Conservation (phyloP, 495 filamentous ascomycete species). For the Hypomontagnella monticulosa region DNA sequence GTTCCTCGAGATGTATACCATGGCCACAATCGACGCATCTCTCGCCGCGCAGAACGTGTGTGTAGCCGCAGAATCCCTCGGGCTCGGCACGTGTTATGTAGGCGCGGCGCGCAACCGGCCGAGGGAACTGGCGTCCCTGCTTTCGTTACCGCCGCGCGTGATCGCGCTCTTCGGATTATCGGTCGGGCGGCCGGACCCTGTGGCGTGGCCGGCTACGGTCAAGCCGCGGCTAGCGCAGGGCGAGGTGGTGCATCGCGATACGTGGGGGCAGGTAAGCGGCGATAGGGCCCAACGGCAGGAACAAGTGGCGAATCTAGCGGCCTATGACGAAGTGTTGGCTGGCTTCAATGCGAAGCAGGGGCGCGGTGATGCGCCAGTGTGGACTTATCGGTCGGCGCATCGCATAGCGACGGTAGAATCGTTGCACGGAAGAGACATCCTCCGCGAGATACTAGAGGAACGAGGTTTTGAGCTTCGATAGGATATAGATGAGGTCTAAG, state of each 20-base stretch:
- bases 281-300: not conserved
- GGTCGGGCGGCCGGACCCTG: conserved; percentile 28
- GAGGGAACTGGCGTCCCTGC: conserved; percentile 30
- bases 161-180: conserved; percentile 36
- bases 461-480: no score
- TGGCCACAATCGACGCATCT: conserved; percentile 37
- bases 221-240: conserved; percentile 37
- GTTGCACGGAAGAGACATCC: conserved; percentile 32
- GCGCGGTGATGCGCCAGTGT: conserved; percentile 32
- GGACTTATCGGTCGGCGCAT: conserved; percentile 40
- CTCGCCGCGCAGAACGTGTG: conserved; percentile 39
- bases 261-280: conserved; percentile 12
- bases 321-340: conserved; percentile 33
- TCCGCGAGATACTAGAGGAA: no score
- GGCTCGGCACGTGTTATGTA: conserved; percentile 36
- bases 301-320: conserved; percentile 25
- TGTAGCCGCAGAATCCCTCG: conserved; percentile 35
- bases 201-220: conserved; percentile 12
- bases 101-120: conserved; percentile 37
- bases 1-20: conserved; percentile 51
- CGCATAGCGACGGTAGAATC: conserved; percentile 40
- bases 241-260: conserved; percentile 37
- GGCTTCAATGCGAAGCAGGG: conserved; percentile 35
- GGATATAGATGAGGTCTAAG: no score
- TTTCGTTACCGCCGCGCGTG: conserved; percentile 31